phyloP scores from a whole-genome alignment of 495 filamentous ascomycete species.

The Aspergillus sclerotiicarbonarius region DNA sequence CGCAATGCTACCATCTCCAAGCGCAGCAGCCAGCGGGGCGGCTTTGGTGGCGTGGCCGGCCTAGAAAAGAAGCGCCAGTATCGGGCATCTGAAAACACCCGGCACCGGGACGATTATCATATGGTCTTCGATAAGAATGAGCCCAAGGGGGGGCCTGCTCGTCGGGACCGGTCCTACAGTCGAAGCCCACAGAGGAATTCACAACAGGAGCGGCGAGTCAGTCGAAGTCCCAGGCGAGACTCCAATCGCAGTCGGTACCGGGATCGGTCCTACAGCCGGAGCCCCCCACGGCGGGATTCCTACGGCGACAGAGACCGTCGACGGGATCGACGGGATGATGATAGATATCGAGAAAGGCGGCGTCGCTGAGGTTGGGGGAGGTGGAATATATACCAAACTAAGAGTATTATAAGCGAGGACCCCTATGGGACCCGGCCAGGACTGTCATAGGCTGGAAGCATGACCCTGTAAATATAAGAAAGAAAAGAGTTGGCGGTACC shows the following conservation, averaged over 20 bases:
- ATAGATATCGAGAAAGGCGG: slow-evolving; percentile 32
- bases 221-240: slow-evolving; percentile 49
- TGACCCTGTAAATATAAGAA: no score
- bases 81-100: slow-evolving; percentile 59
- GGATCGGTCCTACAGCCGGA: slow-evolving; percentile 50
- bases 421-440: no score
- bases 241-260: slow-evolving; percentile 26
- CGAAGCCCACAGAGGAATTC: slow-evolving; percentile 27
- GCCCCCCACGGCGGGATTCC: slow-evolving; percentile 39
- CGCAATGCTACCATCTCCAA: slow-evolving; percentile 83
- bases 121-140: slow-evolving; percentile 85
- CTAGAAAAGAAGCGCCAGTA: slow-evolving; percentile 92
- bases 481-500: no score
- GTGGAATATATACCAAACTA: neutral
- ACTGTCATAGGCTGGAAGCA: no score
- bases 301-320: slow-evolving; percentile 17
- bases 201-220: slow-evolving; percentile 36
- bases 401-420: neutral
- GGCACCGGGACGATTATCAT: slow-evolving; percentile 61
- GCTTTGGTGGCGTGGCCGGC: slow-evolving; percentile 84
- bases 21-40: slow-evolving; percentile 66
- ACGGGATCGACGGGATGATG: slow-evolving; percentile 27
- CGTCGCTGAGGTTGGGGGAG: slow-evolving; percentile 14
- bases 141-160: slow-evolving; percentile 33
- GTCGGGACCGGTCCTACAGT: slow-evolving; percentile 21